Evolutionary conservation across 2,329 filamentous ascomycete genomes (phyloP), one percentile per base, ranked within the genome.

Genomic region (Emergomyces orientalis): DNA sequence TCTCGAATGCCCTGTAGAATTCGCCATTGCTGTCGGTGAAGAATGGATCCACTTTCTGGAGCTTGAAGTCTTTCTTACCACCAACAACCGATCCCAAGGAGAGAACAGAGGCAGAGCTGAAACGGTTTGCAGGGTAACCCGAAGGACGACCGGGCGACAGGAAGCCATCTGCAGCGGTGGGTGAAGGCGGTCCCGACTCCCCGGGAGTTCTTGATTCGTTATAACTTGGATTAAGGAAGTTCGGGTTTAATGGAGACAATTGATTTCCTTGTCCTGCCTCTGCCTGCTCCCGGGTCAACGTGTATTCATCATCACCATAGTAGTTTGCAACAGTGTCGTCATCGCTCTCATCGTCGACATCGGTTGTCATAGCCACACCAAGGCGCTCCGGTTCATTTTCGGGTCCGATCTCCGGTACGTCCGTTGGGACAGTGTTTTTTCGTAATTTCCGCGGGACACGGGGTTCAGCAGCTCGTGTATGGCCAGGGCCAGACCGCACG

Each of bases 31-130:
- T 81, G 69, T 88, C 86, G 6, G 82, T 87, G 74, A 88, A 88
- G 75, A 84, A 86, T 2, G 85, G 86, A 67, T 86, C 84, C 0
- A 88, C 83, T 62, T 87, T 85, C 69, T 88, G 86, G 19, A 87
- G 79, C 65, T 83, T 81, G 69, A 82, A 85, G 68, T 86, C 81
- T 61, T 81, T 82, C 69, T 85, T 85, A 63, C 84, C 83, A 22
- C 84, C 83, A 32, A 86, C 78, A 37, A 88, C 79, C 2, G 79
- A 79, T 61, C 84, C 77, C 3, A 86, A 76, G 34, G 82, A 85
- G 32, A 87, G 76, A 2, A 76, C 75, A 1, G 80, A 82, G 54
- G 75, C 72, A 64, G 73, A 76, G 64, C 74, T 76, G 45, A 77
- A 70, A 43, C 73, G 71, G 54, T 70, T 73, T 19, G 69, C 67